These are phyloP conservation scores for Raddia guianensis DNA, from an alignment of 176 grass and related monocot species.

Conservation along the genomic window DNA sequence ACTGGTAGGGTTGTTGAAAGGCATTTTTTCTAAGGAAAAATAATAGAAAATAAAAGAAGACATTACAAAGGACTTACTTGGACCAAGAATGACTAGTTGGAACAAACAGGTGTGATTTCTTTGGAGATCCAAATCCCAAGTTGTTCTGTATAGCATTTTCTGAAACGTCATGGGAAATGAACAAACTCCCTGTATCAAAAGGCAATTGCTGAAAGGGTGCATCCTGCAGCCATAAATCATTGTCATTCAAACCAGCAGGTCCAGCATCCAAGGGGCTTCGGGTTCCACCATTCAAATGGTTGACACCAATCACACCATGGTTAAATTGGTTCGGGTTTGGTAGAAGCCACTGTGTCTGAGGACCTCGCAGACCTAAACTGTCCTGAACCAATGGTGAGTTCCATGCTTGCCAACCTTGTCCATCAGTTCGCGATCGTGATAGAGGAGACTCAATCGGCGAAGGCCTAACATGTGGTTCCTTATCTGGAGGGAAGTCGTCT, in stretches of 20 bases:
- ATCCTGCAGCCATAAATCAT: conserved; percentile 54
- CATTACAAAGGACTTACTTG: conserved; percentile 58
- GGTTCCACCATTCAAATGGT: conserved; percentile 59
- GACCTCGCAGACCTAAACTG: conserved; percentile 63
- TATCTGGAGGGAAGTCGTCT: conserved; percentile 66
- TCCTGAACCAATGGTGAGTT: conserved; percentile 79
- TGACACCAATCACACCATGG: conserved; percentile 37
- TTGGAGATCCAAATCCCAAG: conserved; percentile 42
- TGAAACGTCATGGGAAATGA: conserved; percentile 59
- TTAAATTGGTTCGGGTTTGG: conserved; percentile 48
- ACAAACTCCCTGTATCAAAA: conserved; percentile 59
- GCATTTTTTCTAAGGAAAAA: neutral
- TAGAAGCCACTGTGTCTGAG: conserved; percentile 60
- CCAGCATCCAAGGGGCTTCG: conserved; percentile 33
- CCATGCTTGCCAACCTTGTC: conserved; percentile 92
- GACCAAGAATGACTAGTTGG: conserved; percentile 59
- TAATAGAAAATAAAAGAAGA: conserved; percentile 20
- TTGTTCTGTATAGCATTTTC: conserved; percentile 53
- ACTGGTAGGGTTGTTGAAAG: conserved; percentile 1
- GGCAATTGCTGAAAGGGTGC: conserved; percentile 59
- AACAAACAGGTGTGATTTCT: conserved; percentile 60
- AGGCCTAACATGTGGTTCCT: conserved; percentile 60
- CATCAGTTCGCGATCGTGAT: conserved; percentile 52
- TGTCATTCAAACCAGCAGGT: conserved; percentile 55
- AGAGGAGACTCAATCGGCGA: conserved; percentile 90